Evolutionary conservation across 352 stramenopile species (phyloP).

Genomic region (Phytophthora cryptogea): DNA sequence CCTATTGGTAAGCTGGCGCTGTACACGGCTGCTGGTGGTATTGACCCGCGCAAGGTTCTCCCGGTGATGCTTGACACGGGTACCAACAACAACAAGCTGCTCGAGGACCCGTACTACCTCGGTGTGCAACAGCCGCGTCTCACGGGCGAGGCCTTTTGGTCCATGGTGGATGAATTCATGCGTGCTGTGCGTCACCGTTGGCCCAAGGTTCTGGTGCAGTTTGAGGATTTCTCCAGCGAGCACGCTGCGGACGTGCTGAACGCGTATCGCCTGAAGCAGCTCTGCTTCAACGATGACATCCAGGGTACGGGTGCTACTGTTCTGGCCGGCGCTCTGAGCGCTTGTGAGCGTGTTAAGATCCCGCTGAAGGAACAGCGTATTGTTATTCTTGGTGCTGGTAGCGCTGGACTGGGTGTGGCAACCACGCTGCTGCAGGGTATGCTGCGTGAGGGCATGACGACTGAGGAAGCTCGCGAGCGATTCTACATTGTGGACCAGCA

Average conservation of each 20-base stretch:
- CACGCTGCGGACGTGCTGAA: conserved; percentile 92
- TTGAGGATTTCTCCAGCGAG: conserved; percentile 96
- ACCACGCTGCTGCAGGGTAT: conserved; percentile 91
- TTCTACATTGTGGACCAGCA: conserved; percentile 87
- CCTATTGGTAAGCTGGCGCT: conserved; percentile 96
- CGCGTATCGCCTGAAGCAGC: conserved; percentile 93
- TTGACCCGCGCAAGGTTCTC: conserved; percentile 93
- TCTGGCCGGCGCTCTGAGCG: conserved; percentile 87
- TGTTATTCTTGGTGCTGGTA: conserved; percentile 94
- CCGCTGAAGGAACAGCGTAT: conserved; percentile 94
- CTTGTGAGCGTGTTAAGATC: conserved; percentile 69
- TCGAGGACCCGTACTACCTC: conserved; percentile 95
- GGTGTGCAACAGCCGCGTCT: conserved; percentile 92
- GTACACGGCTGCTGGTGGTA: conserved; percentile 95
- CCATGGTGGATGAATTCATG: conserved; percentile 96
- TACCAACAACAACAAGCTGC: conserved; percentile 95
- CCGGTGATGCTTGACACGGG: conserved; percentile 97
- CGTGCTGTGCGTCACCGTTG: conserved; percentile 84
- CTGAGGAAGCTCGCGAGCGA: conserved; percentile 67
- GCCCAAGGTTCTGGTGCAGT: conserved; percentile 95
- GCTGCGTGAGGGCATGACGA: conserved; percentile 79
- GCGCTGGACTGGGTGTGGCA: conserved; percentile 94
- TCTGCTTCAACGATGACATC: conserved; percentile 99
- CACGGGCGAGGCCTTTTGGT: conserved; percentile 92
- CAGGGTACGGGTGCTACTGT: conserved; percentile 96